These are phyloP conservation scores for Citrus unshiu DNA, from an alignment of 345 rosid species.

Conservation along the genomic window DNA sequence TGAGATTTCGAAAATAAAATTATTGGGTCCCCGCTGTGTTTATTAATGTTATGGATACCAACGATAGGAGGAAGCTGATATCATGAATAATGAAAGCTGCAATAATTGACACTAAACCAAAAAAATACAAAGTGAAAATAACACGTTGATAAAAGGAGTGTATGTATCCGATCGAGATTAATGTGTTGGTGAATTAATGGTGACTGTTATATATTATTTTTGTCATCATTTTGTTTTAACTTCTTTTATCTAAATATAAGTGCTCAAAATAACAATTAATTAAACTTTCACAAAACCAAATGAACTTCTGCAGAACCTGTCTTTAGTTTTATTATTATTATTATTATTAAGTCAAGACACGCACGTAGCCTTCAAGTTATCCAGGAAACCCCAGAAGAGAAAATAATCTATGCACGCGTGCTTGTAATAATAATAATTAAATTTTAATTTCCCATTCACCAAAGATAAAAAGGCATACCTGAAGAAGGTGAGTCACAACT, in stretches of 20 bases:
- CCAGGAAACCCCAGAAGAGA: no score
- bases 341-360: neutral
- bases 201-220: no score
- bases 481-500: neutral
- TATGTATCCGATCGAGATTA: no score
- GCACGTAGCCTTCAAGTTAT: no score
- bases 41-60: neutral
- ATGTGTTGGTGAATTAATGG: no score
- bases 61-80: neutral
- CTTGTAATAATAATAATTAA: no score
- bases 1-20: neutral
- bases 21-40: neutral
- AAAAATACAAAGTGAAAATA: no score
- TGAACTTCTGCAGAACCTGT: neutral
- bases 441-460: no score
- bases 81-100: neutral
- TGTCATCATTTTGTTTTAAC: no score
- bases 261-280: neutral
- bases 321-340: neutral
- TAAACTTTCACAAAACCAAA: neutral
- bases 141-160: no score
- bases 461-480: neutral
- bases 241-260: neutral
- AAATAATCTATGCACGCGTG: no score
- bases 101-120: neutral